Conservation (phyloP, 2,329 filamentous ascomycete genomes). For the Bertia moriformis region DNA sequence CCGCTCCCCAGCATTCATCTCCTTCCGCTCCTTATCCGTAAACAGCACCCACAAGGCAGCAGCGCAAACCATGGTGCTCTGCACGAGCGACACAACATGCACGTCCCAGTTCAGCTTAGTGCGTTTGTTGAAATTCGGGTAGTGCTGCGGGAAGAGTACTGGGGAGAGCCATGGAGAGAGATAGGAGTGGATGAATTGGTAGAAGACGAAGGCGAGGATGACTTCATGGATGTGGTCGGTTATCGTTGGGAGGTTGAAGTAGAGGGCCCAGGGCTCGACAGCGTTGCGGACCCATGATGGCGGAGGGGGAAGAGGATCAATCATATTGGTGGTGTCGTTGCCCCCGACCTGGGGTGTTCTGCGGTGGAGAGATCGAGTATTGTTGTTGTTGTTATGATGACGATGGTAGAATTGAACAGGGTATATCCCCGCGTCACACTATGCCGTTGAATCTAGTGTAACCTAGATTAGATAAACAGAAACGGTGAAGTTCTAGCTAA, state of each 20-base stretch:
- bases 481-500: too few relatives aligned
- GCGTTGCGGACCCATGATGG: conserved; percentile 32
- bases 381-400: too few relatives aligned
- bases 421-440: too few relatives aligned
- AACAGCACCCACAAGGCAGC: conserved; percentile 42
- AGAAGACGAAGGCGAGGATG: conserved; percentile 35
- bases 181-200: conserved; percentile 35
- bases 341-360: too few relatives aligned
- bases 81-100: conserved; percentile 47
- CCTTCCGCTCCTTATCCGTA: conserved; percentile 35
- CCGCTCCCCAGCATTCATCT: conserved; percentile 33
- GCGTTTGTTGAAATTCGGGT: conserved; percentile 33
- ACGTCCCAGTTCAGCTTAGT: conserved; percentile 54
- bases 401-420: background rate
- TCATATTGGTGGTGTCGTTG: conserved; percentile 21
- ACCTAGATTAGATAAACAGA: too few relatives aligned
- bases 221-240: conserved; percentile 48
- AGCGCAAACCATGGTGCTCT: conserved; percentile 37
- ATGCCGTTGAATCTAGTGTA: too few relatives aligned
- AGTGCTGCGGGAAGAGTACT: conserved; percentile 35
- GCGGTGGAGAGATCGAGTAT: background rate
- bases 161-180: conserved; percentile 38
- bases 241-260: conserved; percentile 35
- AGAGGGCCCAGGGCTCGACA: conserved; percentile 31
- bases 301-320: conserved; percentile 32